Evolutionary conservation across 2,329 filamentous ascomycete species (phyloP), one percentile per base, ranked within the genome.

Genomic region (Metarhizium robertsii): DNA sequence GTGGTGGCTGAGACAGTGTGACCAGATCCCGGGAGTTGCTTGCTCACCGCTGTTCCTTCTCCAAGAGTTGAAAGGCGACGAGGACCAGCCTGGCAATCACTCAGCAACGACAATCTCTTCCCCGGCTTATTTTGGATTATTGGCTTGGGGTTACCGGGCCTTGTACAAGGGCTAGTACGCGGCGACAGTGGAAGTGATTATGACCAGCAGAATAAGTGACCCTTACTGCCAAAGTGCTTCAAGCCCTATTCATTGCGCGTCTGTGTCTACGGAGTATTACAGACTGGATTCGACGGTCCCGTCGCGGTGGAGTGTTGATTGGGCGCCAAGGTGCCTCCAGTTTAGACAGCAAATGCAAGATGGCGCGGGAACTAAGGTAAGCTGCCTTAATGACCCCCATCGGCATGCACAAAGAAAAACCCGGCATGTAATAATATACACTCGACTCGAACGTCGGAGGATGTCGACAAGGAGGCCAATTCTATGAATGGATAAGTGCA

Each of bases 1-100:
- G 43, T 20, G 6, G 52, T 57, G 55, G 55, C 55, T 57, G 55
- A 57, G 55, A 57, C 55, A 52, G 52, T 50, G 43, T 53, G 38
- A 52, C 52, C 13, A 46, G 34, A 54, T 30, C 52, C 45, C 14
- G 45, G 34, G 25, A 25, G 14, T 30, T 51, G 25, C 40, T 47
- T 49, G 54, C 55, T 52, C 55, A 57, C 55, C 55, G 55, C 55
- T 57, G 36, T 52, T 48, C 45, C 6, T 13, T 14, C 45, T 20
- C 38, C 36, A 30, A 52, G 8, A 43, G 11, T 51, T 18, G 10
- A 25, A 42, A 42, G 50, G 18, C n/a, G 36, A 40, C 16, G 16
- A 46, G 25, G 20, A 32, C 20, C 2, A 38, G 16, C 42, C 51
- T 20, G 29, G 40, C 42, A 32, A 52, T 34, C 32, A 7, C 32